Evolutionary conservation across 1,284 basidiomycete genomes (phyloP).

Genomic region (Coniophora puteana): DNA sequence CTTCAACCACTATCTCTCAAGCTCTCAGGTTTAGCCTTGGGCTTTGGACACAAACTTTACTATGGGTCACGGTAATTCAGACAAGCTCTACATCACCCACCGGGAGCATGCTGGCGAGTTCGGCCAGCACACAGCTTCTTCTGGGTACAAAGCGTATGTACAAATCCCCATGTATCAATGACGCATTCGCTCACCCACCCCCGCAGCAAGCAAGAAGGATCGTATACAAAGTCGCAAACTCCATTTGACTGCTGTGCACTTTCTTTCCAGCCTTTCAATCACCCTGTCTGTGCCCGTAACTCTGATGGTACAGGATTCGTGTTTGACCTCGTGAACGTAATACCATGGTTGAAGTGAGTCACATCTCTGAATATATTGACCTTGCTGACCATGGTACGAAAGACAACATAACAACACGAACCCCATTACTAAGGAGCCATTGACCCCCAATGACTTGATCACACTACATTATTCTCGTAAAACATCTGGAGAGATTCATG

Average conservation of each 20-base stretch:
- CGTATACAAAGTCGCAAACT: slow-evolving; percentile 58
- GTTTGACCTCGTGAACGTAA: slow-evolving; percentile 88
- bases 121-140: slow-evolving; percentile 73
- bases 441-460: slow-evolving; percentile 79
- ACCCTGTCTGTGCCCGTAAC: slow-evolving; percentile 86
- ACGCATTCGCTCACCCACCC: slow-evolving; percentile 5
- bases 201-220: slow-evolving; percentile 61
- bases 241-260: slow-evolving; percentile 93
- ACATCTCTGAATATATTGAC: too few species aligned
- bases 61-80: slow-evolving; percentile 84
- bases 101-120: slow-evolving; percentile 76
- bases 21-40: too few species aligned
- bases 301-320: slow-evolving; percentile 74
- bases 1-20: too few species aligned
- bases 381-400: slow-evolving; percentile 11
- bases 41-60: slow-evolving; percentile 11
- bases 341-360: slow-evolving; percentile 90
- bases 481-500: slow-evolving; percentile 78
- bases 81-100: slow-evolving; percentile 85
- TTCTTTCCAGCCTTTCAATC: slow-evolving; percentile 86
- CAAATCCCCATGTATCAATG: slow-evolving; percentile 1
- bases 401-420: slow-evolving; percentile 78
- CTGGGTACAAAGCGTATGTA: slow-evolving; percentile 66
- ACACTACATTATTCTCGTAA: slow-evolving; percentile 85
- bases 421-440: slow-evolving; percentile 83